A percentile compares a stretch with the other conserved stretches of the same genome.
These are phyloP conservation scores for Onygenales sp. DNA, from an alignment of 2,329 filamentous ascomycete genomes.

Conservation along the genomic window DNA sequence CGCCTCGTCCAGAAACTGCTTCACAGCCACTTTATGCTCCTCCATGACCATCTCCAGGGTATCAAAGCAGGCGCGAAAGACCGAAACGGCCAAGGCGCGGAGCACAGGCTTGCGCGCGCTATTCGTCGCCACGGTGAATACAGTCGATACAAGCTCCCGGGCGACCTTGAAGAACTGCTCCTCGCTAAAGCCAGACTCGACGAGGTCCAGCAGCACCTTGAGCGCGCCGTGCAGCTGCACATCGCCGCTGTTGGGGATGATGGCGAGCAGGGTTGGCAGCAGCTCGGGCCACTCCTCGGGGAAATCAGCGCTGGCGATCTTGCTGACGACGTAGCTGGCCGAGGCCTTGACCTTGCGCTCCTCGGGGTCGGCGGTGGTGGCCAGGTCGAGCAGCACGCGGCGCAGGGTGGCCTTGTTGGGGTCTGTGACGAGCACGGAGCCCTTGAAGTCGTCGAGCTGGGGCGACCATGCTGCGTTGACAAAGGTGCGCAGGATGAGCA, in stretches of 20 bases:
- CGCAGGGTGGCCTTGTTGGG: slow-evolving; percentile 65
- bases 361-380: slow-evolving; percentile 57
- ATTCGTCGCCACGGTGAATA: slow-evolving; percentile 74
- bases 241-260: slow-evolving; percentile 68
- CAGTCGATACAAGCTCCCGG: slow-evolving; percentile 69
- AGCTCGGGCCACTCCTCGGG: slow-evolving; percentile 91
- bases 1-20: slow-evolving; percentile 78
- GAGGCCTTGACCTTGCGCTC: slow-evolving; percentile 81
- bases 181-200: slow-evolving; percentile 88
- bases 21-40: slow-evolving; percentile 77
- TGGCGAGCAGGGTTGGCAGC: slow-evolving; percentile 66
- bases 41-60: slow-evolving; percentile 95
- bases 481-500: slow-evolving; percentile 72
- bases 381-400: slow-evolving; percentile 64
- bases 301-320: slow-evolving; percentile 88
- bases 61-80: slow-evolving; percentile 88
- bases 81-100: slow-evolving; percentile 75
- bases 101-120: slow-evolving; percentile 64
- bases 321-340: slow-evolving; percentile 85
- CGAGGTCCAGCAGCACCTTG: slow-evolving; percentile 76
- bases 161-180: slow-evolving; percentile 92
- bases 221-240: slow-evolving; percentile 79
- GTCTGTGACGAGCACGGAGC: slow-evolving; percentile 60
- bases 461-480: slow-evolving; percentile 77
- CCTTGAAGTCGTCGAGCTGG: slow-evolving; percentile 61